Evolutionary conservation across 139 green algal genomes (phyloP), one percentile per base, ranked within the genome.

Genomic region (Deuterostichococcus epilithicus): DNA sequence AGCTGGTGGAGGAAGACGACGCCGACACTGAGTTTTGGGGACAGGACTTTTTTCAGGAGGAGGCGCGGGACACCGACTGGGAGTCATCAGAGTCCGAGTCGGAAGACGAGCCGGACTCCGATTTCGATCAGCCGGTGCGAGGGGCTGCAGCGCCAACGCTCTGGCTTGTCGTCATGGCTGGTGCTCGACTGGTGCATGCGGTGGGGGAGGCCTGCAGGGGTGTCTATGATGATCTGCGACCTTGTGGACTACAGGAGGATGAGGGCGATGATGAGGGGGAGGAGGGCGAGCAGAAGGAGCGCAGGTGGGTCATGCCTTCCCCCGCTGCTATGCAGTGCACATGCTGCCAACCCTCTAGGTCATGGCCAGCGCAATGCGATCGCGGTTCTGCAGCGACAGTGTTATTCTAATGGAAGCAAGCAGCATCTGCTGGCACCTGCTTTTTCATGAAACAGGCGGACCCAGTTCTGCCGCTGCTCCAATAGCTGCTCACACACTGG

Each of bases 1-100:
- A 36, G 0, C 26, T 79, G 44, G 68, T 77, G 22, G 74, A 69
- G 35, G 80, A 86, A 10, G 85, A 84, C 5, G 73, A 82, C 0
- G 92, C 83, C 3, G 93, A 97, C 73, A 84, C 94, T 30, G 88
- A 94, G 76, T 97, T 97, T 63, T 97, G 92, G 92, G 88, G 92
- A 68, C 91, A 96, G 72, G 91, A 97, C 10, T 91, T 90, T 34
- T 93, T 95, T 45, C 59, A 76, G 0, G 85, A 94, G 45, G 91
- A 94, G 68, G 88, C 88, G 36, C 75, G n/a, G 15, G 70, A 70
- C 1, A 91, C 97, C 71, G 83, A 86, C 28, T 85, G 89, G 45
- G 97, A 96, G 58, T 60, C 81, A 32, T 87, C 81, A 0, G 88
- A 92, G 68, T 68, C 63, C 3, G 86, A 94, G 67, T 77, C 83